Conservation (phyloP, 257 asterid species). For the Fraxinus quadrangulata region DNA sequence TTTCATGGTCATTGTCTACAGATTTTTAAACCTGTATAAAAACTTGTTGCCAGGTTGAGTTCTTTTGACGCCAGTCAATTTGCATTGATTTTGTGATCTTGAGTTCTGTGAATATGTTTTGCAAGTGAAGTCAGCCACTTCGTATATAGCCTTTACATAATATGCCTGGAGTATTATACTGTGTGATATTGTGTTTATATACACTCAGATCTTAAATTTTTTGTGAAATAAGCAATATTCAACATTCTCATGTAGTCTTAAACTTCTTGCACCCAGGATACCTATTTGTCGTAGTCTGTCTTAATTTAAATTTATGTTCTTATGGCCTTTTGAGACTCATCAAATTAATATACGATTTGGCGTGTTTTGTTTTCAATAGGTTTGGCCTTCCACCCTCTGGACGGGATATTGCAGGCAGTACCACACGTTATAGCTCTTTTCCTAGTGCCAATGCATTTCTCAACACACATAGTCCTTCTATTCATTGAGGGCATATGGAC, state of each 20-base stretch:
- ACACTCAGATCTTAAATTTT: no score
- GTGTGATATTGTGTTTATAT: not conserved
- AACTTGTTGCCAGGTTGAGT: not conserved
- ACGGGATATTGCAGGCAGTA: conserved; percentile 87
- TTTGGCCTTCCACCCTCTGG: conserved; percentile 91
- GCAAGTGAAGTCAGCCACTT: not conserved
- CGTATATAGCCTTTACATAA: not conserved
- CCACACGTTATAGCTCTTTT: conserved; percentile 86
- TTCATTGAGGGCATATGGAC: conserved; percentile 91
- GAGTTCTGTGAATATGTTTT: not conserved
- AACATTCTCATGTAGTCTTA: not conserved
- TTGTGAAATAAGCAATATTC: no score
- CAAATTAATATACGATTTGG: not conserved
- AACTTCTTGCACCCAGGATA: not conserved
- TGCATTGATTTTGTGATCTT: not conserved
- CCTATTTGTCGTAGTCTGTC: not conserved
- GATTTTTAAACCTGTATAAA: not conserved
- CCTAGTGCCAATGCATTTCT: conserved; percentile 72
- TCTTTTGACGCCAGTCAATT: not conserved
- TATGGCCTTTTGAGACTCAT: not conserved
- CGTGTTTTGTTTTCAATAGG: conserved; percentile 42
- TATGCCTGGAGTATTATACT: not conserved
- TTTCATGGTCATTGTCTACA: not conserved
- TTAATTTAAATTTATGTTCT: not conserved
- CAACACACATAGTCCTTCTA: conserved; percentile 69